phyloP scores from a whole-genome alignment of 495 filamentous ascomycete genomes.

The Talaromyces trachyspermus region DNA sequence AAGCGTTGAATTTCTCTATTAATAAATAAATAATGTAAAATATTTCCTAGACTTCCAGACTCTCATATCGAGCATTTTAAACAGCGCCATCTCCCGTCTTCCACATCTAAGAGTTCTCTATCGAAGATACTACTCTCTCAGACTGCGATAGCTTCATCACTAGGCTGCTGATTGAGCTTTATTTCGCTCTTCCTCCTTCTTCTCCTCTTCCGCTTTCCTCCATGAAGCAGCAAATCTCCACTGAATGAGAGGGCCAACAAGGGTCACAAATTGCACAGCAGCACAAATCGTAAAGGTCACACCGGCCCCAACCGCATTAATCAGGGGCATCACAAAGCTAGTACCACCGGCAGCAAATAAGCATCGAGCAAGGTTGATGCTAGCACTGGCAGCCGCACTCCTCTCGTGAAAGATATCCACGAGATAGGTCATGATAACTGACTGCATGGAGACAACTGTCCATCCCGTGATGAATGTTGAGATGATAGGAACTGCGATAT shows the following conservation, averaged over 20 bases:
- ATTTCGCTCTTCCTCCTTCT: no score
- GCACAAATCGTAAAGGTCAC: conserved; percentile 31
- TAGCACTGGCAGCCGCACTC: conserved; percentile 57
- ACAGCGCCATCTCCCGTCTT: no score
- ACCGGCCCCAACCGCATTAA: conserved; percentile 49
- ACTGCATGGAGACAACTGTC: conserved; percentile 41
- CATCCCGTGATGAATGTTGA: conserved; percentile 52
- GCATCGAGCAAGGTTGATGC: conserved; percentile 60
- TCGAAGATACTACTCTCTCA: no score
- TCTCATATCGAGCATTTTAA: no score
- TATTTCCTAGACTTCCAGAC: no score
- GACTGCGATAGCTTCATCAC: no score
- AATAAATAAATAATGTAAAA: no score
- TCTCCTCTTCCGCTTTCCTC: conserved; percentile 27
- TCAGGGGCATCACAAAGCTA: conserved; percentile 55
- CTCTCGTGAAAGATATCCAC: conserved; percentile 55
- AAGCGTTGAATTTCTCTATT: no score
- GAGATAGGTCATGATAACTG: conserved; percentile 37
- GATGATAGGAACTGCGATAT: conserved; percentile 47
- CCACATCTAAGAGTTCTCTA: no score
- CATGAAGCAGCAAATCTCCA: conserved; percentile 31
- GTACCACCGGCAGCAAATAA: conserved; percentile 57
- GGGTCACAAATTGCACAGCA: conserved; percentile 27
- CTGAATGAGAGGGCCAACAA: conserved; percentile 31
- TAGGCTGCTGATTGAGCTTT: no score